Base-by-base conservation (phyloP, 305 asterid species). In the Coffea humblotiana region DNA sequence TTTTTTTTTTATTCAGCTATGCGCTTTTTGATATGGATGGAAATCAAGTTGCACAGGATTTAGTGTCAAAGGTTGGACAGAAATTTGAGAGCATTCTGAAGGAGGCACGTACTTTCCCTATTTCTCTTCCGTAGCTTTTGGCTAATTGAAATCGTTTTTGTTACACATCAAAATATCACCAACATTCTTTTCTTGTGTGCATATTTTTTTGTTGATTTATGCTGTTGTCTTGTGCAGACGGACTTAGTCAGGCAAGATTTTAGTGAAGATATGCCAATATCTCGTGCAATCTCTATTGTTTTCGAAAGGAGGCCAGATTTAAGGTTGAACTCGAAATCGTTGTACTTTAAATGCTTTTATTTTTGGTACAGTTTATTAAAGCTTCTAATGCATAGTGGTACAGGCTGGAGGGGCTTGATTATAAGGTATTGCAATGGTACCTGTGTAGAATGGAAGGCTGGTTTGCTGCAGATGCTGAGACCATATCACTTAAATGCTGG, bases 401-500 rank as follows among this genome's bases (percentile, higher is more conserved):
- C 88, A 94, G 97, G 92, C 85, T 94, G 90, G 93, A 94, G 84
- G 97, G 99, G 66, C 87, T 90, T 76, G 89, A 82, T 58, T 88
- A 92, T 80, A 94, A 92, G 89, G 97, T 94, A 85, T 83, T 96
- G 86, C 99, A 94, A 65, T 96, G 98, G 99, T 96, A 92, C 86
- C 96, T 96, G 72, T 96, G 98, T 90, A 88, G 98, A 91, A 91
- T 96, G 98, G 99, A 96, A 78, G 99, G 99, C 75, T 96, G 97
- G 98, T 96, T 96, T 91, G 98, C 99, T 78, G 98, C 99, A 25
- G 99, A 96, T 89, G 94, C 97, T 25, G 99, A 96, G 65, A 92
- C 98, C 75, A 96, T 96, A 72, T 94, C 99, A 43, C 91, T 94
- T 77, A 90, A 91, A 90, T 79, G 94, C 88, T 96, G 98, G 99